Conservation (phyloP, 2,329 filamentous ascomycete species). For the Microascus cirrosus region DNA sequence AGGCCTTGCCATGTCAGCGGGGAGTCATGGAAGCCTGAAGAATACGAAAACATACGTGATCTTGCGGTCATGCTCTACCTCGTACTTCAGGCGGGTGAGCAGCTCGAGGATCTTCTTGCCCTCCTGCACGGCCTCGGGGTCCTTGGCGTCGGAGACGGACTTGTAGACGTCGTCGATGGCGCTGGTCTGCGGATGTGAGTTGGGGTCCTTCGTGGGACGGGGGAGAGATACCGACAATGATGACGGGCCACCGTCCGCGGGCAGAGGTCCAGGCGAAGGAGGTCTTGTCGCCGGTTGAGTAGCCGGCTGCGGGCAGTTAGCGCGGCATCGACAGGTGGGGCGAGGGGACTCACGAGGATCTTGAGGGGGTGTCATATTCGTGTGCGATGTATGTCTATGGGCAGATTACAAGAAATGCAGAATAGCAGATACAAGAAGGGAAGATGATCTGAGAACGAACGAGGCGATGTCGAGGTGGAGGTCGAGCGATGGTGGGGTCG, state of each 20-base stretch:
- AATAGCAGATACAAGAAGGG: conserved; percentile 28
- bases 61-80: conserved; percentile 78
- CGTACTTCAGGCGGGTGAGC: conserved; percentile 80
- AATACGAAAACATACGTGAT: conserved; percentile 47
- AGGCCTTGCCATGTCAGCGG: conserved; percentile 34
- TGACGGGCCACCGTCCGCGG: conserved; percentile 83
- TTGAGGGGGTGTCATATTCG: neutral
- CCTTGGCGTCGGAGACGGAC: conserved; percentile 45
- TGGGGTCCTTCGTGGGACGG: neutral
- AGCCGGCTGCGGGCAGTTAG: conserved; percentile 45
- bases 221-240: conserved; percentile 50
- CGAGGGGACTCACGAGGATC: neutral
- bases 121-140: conserved; percentile 58
- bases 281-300: conserved; percentile 66
- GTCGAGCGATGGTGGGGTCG: neutral
- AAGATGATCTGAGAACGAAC: neutral
- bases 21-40: neutral
- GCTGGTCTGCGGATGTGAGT: conserved; percentile 52
- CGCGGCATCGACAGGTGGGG: too few species aligned
- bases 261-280: conserved; percentile 86
- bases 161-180: conserved; percentile 93
- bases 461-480: neutral
- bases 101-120: conserved; percentile 78
- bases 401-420: conserved; percentile 33
- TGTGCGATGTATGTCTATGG: neutral